Evolutionary conservation across 1,139 yeast genomes (phyloP), one percentile per base, ranked within the genome.

Genomic region (Yamadazyma diddensiae): DNA sequence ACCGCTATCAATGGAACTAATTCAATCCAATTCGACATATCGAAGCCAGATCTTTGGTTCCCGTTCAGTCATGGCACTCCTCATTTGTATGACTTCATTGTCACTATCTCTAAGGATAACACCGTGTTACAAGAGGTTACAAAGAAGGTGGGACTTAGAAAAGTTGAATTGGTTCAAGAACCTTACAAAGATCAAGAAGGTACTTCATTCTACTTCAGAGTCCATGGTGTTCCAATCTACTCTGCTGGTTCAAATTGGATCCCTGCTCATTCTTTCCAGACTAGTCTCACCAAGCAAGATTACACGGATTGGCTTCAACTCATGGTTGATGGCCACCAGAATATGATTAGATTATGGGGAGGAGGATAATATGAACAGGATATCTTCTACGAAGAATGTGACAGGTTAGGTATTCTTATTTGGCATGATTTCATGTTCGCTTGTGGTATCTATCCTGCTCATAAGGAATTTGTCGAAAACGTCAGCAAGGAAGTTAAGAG

Each of bases 381-480:
- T 26, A 35, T 40, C 15, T 65, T 70, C 41, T 70, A 70, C 41
- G 49, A 56, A 21, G 61, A 57, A 38, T 70, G 77, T 48, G 77
- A 70, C 38, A 37, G 58, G 16, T 39, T 54, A 2, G 77, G 77
- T 3, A 41, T 70, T 14, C 30, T 70, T 41, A 64, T 70, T 6
- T 70, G 75, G 73, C 77, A 70, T 33, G 77, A 70, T 45, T 69
- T 70, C 42, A 67, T 70, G 75, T 70, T 71, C 57, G 75, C 73
- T 5, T 71, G 77, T 49, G 77, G 73, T 1, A 65, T 62, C 29
- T 71, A 71, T 37, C 77, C 77, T 3, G 60, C 54, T 1, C 50
- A 54, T 35, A 37, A 45, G n/a, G 45, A 41, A 5, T 65, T 61
- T 36, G 41, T 60, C 12, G 47, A 49, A 3, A 45, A 44, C 24